Conservation (phyloP, 495 filamentous ascomycete genomes). For the Aspergillus heteromorphus region DNA sequence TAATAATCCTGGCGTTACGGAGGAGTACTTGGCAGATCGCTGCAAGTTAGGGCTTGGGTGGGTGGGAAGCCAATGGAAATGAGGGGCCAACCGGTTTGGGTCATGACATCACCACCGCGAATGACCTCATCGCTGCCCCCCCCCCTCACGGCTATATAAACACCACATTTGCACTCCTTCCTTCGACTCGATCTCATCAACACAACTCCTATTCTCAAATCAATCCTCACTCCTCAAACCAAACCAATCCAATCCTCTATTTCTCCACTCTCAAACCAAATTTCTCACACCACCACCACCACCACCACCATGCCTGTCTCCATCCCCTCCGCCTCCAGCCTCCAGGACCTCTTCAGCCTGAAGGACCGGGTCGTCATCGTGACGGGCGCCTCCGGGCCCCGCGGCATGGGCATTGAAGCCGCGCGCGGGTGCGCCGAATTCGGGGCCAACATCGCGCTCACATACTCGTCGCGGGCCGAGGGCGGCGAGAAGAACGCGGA, state of each 20-base stretch:
- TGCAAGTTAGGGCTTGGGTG: no score
- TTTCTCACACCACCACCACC: not conserved
- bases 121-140: not conserved
- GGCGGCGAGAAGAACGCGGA: conserved; percentile 62
- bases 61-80: no score
- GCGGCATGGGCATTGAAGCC: conserved; percentile 69
- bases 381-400: conserved; percentile 64
- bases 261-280: not conserved
- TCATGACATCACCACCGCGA: not conserved
- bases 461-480: conserved; percentile 55
- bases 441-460: conserved; percentile 65
- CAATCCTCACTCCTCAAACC: not conserved
- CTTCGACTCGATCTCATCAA: not conserved
- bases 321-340: conserved; percentile 51
- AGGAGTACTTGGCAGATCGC: no score
- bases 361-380: conserved; percentile 71
- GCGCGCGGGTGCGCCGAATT: conserved; percentile 68
- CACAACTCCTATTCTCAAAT: no score
- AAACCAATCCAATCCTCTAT: not conserved
- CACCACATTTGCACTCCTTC: no score
- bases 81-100: not conserved
- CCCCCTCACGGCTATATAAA: not conserved
- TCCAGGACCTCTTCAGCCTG: conserved; percentile 62
- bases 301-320: conserved; percentile 44
- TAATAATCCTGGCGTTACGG: no score